Evolutionary conservation across 768 basidiomycete genomes (phyloP).

Genomic region (Boletus tomentosulus): DNA sequence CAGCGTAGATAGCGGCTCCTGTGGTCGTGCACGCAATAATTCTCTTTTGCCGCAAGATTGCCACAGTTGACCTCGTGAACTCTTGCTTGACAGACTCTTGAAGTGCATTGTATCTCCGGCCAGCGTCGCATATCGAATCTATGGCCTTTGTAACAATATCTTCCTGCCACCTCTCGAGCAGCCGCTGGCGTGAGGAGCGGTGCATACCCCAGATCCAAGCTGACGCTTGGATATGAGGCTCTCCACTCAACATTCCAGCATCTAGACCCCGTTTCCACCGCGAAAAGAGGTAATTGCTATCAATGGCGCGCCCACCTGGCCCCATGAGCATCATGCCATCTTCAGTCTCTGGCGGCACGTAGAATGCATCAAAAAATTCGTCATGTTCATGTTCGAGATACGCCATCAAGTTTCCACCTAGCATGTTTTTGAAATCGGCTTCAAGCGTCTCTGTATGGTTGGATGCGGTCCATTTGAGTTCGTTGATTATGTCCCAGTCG

Average conservation of each 20-base stretch:
- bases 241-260: constrained; percentile 39
- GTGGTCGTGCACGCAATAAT: constrained; percentile 71
- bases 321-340: constrained; percentile 49
- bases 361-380: constrained; percentile 42
- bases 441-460: constrained; percentile 31
- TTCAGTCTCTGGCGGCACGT: constrained; percentile 29
- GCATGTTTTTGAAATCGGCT: neutral
- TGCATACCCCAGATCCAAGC: constrained; percentile 40
- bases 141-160: constrained; percentile 32
- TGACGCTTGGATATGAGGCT: constrained; percentile 24
- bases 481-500: constrained; percentile 13
- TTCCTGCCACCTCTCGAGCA: constrained; percentile 32
- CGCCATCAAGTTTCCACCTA: neutral
- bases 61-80: constrained; percentile 30
- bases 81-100: constrained; percentile 33
- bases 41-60: constrained; percentile 41
- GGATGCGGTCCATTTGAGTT: constrained; percentile 24
- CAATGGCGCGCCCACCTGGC: constrained; percentile 35
- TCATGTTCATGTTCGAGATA: constrained; percentile 35
- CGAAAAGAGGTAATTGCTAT: constrained; percentile 40
- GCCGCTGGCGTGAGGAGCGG: constrained; percentile 22
- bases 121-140: constrained; percentile 28
- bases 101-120: constrained; percentile 34
- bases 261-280: constrained; percentile 43
- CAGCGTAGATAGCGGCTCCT: constrained; percentile 56